Conservation (phyloP, 257 asterid species). For the Voacanga thouarsii region DNA sequence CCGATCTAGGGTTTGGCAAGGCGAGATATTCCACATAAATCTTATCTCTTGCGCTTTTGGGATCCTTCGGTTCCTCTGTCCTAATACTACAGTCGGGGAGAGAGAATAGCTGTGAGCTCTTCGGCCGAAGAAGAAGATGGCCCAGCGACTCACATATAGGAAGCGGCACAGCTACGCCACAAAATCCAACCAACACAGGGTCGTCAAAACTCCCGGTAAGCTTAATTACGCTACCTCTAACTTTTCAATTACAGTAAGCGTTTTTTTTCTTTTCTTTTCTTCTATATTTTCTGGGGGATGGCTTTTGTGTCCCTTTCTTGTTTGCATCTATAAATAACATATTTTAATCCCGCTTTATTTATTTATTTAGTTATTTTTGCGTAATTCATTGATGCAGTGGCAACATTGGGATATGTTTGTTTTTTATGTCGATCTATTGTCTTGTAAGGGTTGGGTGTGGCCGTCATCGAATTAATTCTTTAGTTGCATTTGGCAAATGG, state of each 20-base stretch:
- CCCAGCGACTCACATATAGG: conserved; percentile 69
- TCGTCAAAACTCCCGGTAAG: conserved; percentile 77
- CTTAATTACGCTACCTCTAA: too few species aligned
- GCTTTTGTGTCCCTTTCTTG: not conserved
- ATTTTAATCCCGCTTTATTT: not conserved
- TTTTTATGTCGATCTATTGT: not conserved
- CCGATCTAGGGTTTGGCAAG: conserved; percentile 32
- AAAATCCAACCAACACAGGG: conserved; percentile 74
- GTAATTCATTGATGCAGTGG: not conserved
- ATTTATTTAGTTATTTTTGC: not conserved
- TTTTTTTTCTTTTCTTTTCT: not conserved
- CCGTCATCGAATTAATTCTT: not conserved
- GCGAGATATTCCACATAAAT: conserved; percentile 10
- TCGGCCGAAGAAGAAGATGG: conserved; percentile 39
- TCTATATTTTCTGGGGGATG: not conserved
- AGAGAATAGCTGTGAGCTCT: not conserved
- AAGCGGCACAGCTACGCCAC: conserved; percentile 84
- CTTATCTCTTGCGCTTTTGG: accelerated
- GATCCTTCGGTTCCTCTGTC: not conserved
- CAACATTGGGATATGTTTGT: not conserved
- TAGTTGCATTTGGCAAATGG: not conserved
- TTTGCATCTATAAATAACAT: not conserved
- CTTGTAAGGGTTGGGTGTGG: not conserved
- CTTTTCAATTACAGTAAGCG: not conserved
- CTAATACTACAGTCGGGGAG: not conserved